These are phyloP conservation scores for Ophiocordyceps camponoti-rufipedis DNA, from an alignment of 2,329 filamentous ascomycete species.

Conservation along the genomic window DNA sequence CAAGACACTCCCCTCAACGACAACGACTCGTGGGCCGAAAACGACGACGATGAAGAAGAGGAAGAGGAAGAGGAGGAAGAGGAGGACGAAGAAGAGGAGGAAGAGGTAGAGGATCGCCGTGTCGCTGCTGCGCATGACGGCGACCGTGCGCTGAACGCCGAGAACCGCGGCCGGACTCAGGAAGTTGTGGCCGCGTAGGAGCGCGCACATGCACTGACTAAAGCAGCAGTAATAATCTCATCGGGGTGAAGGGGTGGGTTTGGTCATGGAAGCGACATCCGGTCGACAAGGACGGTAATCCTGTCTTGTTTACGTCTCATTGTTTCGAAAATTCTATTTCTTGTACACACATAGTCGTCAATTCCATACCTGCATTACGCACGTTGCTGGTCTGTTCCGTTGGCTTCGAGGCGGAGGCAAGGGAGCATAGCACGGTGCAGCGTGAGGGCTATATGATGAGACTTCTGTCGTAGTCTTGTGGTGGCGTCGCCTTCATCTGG, in stretches of 20 bases:
- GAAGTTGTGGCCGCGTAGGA: conserved; percentile 28
- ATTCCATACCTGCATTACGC: conserved; percentile 6
- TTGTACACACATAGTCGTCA: conserved; percentile 12
- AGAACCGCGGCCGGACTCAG: conserved; percentile 36
- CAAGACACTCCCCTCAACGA: conserved; percentile 69
- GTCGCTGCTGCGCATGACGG: conserved; percentile 28
- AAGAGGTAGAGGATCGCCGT: conserved; percentile 33
- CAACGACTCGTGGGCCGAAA: conserved; percentile 56
- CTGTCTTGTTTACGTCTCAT: neutral
- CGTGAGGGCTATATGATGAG: too few species aligned
- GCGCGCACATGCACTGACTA: neutral
- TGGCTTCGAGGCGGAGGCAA: neutral
- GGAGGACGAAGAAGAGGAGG: conserved; percentile 38
- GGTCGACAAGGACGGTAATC: neutral
- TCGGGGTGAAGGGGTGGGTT: neutral
- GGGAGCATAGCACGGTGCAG: too few species aligned
- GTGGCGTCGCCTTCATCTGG: conserved; percentile 18
- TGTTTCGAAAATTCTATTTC: conserved; percentile 7
- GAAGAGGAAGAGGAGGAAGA: neutral
- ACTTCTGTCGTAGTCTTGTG: too few species aligned
- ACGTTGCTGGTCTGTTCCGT: neutral
- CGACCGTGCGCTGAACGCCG: conserved; percentile 34
- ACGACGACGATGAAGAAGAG: conserved; percentile 43
- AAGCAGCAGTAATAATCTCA: neutral
- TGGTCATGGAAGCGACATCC: neutral